phyloP scores from a whole-genome alignment of 2,329 filamentous ascomycete genomes.

The Alternaria dauci region DNA sequence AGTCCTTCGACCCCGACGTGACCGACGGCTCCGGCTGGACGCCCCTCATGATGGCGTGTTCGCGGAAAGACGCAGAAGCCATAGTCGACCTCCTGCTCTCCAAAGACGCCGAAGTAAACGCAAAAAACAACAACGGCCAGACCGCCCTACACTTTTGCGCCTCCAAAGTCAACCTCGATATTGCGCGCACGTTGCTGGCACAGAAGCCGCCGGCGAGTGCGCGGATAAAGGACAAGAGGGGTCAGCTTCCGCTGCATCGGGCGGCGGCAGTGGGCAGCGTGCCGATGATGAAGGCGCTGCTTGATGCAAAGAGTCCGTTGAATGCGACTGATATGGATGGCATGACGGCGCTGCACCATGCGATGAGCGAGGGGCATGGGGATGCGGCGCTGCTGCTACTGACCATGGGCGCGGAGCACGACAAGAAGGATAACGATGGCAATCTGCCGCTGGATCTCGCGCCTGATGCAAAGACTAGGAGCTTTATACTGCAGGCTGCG shows the following conservation, averaged over 20 bases:
- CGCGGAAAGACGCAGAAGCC: conserved; percentile 74
- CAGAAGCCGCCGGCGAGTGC: conserved; percentile 73
- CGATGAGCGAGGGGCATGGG: conserved; percentile 76
- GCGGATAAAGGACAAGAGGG: conserved; percentile 81
- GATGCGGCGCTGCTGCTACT: conserved; percentile 84
- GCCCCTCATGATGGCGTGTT: conserved; percentile 82
- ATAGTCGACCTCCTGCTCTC: conserved; percentile 72
- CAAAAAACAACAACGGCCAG: conserved; percentile 75
- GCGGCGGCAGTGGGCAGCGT: conserved; percentile 88
- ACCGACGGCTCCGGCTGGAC: conserved; percentile 85
- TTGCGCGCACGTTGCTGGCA: conserved; percentile 78
- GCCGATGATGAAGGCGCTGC: conserved; percentile 83
- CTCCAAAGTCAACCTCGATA: conserved; percentile 86
- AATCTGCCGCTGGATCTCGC: conserved; percentile 79
- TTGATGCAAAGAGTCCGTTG: conserved; percentile 81
- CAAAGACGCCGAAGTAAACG: conserved; percentile 75
- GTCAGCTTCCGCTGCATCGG: conserved; percentile 90
- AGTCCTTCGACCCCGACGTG: conserved; percentile 83
- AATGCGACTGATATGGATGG: conserved; percentile 85
- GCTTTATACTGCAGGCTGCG: conserved; percentile 78
- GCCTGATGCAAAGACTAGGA: conserved; percentile 83
- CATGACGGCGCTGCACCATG: conserved; percentile 88
- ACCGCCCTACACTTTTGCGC: conserved; percentile 91
- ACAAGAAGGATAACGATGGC: conserved; percentile 77
- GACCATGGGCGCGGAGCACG: conserved; percentile 82